phyloP scores from a whole-genome alignment of 768 basidiomycete genomes.

The Lyophyllum semitale region DNA sequence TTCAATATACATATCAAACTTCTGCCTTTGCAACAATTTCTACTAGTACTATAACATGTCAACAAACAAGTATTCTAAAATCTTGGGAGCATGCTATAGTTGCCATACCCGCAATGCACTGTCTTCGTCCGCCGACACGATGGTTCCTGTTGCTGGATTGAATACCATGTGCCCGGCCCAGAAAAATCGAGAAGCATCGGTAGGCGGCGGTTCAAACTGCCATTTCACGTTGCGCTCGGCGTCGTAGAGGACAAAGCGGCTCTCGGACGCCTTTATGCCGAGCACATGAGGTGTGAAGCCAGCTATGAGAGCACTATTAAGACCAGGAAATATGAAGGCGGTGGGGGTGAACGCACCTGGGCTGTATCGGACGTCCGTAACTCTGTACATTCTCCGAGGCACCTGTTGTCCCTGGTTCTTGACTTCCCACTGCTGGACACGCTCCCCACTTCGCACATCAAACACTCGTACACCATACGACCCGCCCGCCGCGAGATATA shows the following conservation, averaged over 20 bases:
- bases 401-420: neutral
- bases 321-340: neutral
- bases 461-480: neutral
- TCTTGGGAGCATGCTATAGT: too few species aligned
- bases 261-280: neutral
- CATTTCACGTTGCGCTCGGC: neutral
- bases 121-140: neutral
- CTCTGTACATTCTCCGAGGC: neutral
- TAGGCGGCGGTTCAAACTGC: slow-evolving; percentile 1
- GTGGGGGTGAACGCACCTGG: neutral
- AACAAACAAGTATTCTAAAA: too few species aligned
- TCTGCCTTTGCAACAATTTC: too few species aligned
- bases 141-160: neutral
- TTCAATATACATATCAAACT: too few species aligned
- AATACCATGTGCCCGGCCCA: neutral
- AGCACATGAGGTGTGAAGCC: neutral
- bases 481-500: neutral
- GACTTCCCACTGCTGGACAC: neutral
- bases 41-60: too few species aligned
- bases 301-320: neutral
- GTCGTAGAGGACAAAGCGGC: neutral
- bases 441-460: neutral
- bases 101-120: neutral
- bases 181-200: neutral
- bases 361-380: neutral